A percentile compares a stretch with the other conserved stretches of the same genome.
phyloP scores from a whole-genome alignment of 805 yeast species.

The Wickerhamia fluorescens region DNA sequence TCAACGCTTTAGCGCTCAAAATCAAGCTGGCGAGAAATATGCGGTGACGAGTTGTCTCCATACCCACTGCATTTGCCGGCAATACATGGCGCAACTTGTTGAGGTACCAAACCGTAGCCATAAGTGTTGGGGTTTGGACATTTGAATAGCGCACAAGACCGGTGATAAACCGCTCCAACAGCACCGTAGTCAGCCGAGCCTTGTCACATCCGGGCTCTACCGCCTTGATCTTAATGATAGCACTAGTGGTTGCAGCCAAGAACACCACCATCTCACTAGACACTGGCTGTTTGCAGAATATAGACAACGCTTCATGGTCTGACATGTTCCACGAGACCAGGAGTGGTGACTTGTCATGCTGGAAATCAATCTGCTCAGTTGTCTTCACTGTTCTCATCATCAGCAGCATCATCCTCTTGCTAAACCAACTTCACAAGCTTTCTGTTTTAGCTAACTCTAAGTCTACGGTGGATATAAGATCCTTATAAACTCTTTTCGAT shows the following conservation, averaged over 20 bases:
- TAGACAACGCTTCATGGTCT: slow-evolving; percentile 40
- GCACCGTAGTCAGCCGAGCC: not conserved
- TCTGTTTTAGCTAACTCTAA: too few species aligned
- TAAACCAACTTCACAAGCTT: too few species aligned
- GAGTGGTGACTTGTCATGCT: too few species aligned
- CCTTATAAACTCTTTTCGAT: too few species aligned
- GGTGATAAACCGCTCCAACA: slow-evolving; percentile 58
- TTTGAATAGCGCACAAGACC: slow-evolving; percentile 72
- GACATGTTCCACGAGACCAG: slow-evolving; percentile 20
- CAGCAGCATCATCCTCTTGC: too few species aligned
- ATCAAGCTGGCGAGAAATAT: slow-evolving; percentile 85
- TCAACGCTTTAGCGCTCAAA: slow-evolving; percentile 84
- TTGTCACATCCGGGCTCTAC: slow-evolving; percentile 14
- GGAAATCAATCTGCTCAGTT: too few species aligned
- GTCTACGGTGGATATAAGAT: too few species aligned
- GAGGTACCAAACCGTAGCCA: slow-evolving; percentile 85
- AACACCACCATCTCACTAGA: slow-evolving; percentile 50
- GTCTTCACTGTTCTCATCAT: too few species aligned
- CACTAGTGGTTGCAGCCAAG: slow-evolving; percentile 50
- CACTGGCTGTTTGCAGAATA: slow-evolving; percentile 51
- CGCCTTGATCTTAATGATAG: slow-evolving; percentile 44
- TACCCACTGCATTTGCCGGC: slow-evolving; percentile 86
- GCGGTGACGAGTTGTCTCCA: slow-evolving; percentile 88
- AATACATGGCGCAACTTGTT: slow-evolving; percentile 68
- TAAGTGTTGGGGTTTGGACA: slow-evolving; percentile 90